Percentiles rank a stretch among this genome's conserved stretches.
These are phyloP conservation scores for Helicostylum pulchrum DNA, from an alignment of 192 early-diverging fungal species.

Conservation along the genomic window DNA sequence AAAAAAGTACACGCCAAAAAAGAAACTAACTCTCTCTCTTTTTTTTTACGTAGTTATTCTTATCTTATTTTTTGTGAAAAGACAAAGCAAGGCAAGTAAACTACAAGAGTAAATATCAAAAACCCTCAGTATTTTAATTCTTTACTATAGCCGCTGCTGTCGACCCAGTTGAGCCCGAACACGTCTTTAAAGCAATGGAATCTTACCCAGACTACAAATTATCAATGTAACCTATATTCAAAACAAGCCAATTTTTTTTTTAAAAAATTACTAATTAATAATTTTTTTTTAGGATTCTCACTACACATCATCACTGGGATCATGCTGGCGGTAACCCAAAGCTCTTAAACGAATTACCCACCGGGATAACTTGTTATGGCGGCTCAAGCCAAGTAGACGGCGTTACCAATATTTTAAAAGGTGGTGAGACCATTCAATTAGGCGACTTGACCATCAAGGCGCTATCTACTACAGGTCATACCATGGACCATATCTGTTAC, in stretches of 20 bases:
- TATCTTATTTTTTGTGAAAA: conserved; percentile 33
- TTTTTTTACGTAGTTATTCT: conserved; percentile 26
- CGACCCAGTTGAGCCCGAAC: conserved; percentile 37
- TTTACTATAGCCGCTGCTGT: conserved; percentile 24
- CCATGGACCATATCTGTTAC: conserved; percentile 32
- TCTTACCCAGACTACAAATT: conserved; percentile 24
- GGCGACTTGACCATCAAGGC: conserved; percentile 27
- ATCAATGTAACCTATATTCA: conserved; percentile 8
- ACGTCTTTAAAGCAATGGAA: conserved; percentile 24
- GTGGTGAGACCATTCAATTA: conserved; percentile 18
- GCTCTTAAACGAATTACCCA: conserved; percentile 3
- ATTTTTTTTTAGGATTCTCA: conserved; percentile 30
- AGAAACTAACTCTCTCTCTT: not conserved
- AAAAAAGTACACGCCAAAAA: no score
- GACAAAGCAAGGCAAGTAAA: conserved; percentile 26
- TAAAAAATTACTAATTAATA: not conserved
- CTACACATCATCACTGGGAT: conserved; percentile 41
- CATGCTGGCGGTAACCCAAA: conserved; percentile 40
- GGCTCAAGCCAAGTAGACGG: conserved; percentile 23
- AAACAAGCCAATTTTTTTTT: not conserved
- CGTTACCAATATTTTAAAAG: conserved; percentile 19
- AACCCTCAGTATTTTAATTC: not conserved
- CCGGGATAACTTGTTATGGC: conserved; percentile 23
- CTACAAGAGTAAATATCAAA: not conserved
- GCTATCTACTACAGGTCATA: conserved; percentile 31